Conservation (phyloP, 2,329 filamentous ascomycete species). For the Colletotrichum sp. region DNA sequence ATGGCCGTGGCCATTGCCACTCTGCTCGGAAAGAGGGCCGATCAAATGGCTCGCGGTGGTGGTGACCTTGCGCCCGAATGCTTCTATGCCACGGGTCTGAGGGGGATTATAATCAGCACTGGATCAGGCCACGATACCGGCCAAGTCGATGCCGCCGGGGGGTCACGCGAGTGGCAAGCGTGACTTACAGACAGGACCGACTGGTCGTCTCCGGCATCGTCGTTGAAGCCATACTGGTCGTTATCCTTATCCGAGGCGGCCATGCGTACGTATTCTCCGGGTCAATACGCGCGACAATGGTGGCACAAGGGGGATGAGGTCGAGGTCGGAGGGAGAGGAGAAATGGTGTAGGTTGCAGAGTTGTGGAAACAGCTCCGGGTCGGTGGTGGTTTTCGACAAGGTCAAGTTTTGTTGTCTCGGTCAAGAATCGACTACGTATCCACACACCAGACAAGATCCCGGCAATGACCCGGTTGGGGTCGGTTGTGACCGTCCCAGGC, state of each 20-base stretch:
- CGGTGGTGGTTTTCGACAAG: conserved; percentile 10
- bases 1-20: conserved; percentile 44
- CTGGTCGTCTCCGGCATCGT: conserved; percentile 54
- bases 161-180: conserved; percentile 9
- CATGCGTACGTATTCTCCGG: conserved; percentile 33
- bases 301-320: conserved; percentile 1
- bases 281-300: conserved; percentile 16
- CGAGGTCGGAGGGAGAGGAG: background rate
- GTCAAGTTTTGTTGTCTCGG: conserved; percentile 22
- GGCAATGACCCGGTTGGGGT: conserved; percentile 9
- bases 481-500: background rate
- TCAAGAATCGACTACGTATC: conserved; percentile 19
- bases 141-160: background rate
- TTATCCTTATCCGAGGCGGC: conserved; percentile 47
- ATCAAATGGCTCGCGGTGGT: conserved; percentile 93
- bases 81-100: conserved; percentile 86
- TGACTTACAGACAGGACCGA: conserved; percentile 45
- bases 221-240: conserved; percentile 47
- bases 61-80: conserved; percentile 93
- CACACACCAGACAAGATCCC: conserved; percentile 14
- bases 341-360: background rate
- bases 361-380: conserved; percentile 3
- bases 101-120: background rate
- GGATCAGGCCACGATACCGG: conserved; percentile 22
- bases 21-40: conserved; percentile 62